Evolutionary conservation across 345 rosid species (phyloP), one percentile per base, ranked within the genome.

Genomic region (Balakata baccata): DNA sequence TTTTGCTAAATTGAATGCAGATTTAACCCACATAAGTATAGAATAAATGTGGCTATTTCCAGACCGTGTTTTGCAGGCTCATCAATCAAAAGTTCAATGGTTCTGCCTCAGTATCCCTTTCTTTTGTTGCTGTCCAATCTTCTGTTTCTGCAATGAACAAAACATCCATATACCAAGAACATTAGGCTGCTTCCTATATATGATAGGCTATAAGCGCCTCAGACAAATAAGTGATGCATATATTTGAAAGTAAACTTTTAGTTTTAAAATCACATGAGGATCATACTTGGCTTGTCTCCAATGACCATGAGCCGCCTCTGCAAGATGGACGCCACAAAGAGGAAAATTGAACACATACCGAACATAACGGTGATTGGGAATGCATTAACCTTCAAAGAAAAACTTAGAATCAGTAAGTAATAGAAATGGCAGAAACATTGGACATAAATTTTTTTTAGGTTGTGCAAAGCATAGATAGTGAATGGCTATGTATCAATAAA

Each of bases 321-420:
- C 84, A 90, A 77, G 81, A 92, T 66, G 47, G 91, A 88, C 50
- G 98, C 98, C 77, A 94, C 84, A 18, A 94, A 87, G 78, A 94
- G 98, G 90, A 94, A 94, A 76, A 89, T 85, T 0, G 98, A 92
- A 86, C 98, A 94, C 98, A 92, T 92, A 34, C 98, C 97, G 41
- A 94, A 92, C 98, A 92, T 94, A 20, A 92, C 88, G 5, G 92
- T 89, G 76, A 94, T 94, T 41, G 98, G 97, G 78, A 88, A 92
- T 46, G 91, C 98, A 81, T 92, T 74, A 54, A 94, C 97, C 98
- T 92, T 68, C 80, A 82, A 62, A 82, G 12, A 39, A 64, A 41
- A 77, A 18, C 53, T 29, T 52, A 29, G 72, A 45, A 65, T 50
- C 64, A 38, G 58, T 64, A 68, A 75, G 57, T 63, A 38, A 69